Evolutionary conservation across 257 asterid genomes (phyloP), one percentile per base, ranked within the genome.

Genomic region (Penstemon davidsonii): DNA sequence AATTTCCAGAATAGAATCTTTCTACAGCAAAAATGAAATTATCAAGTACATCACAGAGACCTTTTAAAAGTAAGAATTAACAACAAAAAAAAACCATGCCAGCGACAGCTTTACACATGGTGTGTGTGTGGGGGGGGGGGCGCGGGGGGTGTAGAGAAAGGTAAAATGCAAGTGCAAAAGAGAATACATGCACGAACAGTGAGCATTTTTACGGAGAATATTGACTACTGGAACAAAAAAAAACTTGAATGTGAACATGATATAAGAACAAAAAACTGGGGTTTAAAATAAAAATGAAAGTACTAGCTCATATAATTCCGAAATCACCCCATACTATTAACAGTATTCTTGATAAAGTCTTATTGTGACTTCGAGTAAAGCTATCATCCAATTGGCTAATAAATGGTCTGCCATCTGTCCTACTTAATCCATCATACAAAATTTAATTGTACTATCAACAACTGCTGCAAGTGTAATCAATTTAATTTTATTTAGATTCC

Each of bases 1-100:
- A 67, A 87, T 74, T 65, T 91, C 98, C 81, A 91, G 85, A 25
- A 87, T 76, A 54, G 77, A 78, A 70, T 91, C 99, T 68, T 79
- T 89, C 99, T 94, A 96, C 85, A 86, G 72, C 59, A 82, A 75
- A 81, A 75, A 64, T n/a, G 63, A 55, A 60, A 60, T 10, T 3
- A 76, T 62, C 59, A 67, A 41, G 75, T 55, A 66, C 67, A 68
- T 67, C 60, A 12, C 45, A 52, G 7, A 49, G 55, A 55, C 41
- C 58, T 44, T 2, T 2, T 25, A 25, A 25, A 25, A 25, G 33
- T 25, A 25, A 25, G 33, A 25, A 25, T 25, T 25, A 25, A 25
- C 33, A 25, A 25, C 33, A 25, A 25, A 25, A 15, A 15, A 15
- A 25, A 25, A 1, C 1, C 33, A 25, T 25, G 33, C 33, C 2